Conservation (phyloP, 495 filamentous ascomycete species). For the Penicillium bovifimosum region DNA sequence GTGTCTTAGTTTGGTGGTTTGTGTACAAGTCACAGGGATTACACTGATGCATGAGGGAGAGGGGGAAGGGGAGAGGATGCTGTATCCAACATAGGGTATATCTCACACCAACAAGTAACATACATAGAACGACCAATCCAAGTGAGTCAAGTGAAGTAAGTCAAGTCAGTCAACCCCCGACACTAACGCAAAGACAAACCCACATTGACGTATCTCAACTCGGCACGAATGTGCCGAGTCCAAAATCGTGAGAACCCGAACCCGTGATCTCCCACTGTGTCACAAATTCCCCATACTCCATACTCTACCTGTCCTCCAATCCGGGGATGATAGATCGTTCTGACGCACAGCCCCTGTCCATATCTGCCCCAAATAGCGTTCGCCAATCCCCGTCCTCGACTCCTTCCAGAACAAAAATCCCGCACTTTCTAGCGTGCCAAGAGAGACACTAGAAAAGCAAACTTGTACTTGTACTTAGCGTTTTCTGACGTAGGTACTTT, state of each 20-base stretch:
- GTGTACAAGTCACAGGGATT: background rate
- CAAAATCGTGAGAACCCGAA: too few species aligned
- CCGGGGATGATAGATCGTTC: slow-evolving; percentile 14
- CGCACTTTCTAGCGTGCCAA: slow-evolving; percentile 10
- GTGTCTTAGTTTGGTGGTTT: background rate
- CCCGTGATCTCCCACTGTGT: too few species aligned
- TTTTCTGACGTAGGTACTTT: background rate
- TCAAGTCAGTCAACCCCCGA: too few species aligned
- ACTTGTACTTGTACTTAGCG: background rate
- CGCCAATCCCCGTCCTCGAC: slow-evolving; percentile 11
- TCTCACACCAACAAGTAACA: too few species aligned
- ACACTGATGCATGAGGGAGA: background rate
- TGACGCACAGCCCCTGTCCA: slow-evolving; percentile 13
- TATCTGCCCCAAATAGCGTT: slow-evolving; percentile 1
- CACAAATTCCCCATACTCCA: too few species aligned
- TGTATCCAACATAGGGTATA: too few species aligned
- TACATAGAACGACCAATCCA: too few species aligned
- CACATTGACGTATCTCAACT: background rate
- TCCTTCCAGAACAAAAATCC: slow-evolving; percentile 24
- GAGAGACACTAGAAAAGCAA: background rate
- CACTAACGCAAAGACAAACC: background rate
- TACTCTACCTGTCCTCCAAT: background rate
- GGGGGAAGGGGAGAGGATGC: background rate
- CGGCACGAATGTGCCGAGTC: slow-evolving; percentile 1
- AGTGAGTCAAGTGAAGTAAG: too few species aligned